Percentiles rank a stretch among this genome's conserved stretches.
phyloP scores from a whole-genome alignment of 352 stramenopile genomes.

The Globisporangium solare region DNA sequence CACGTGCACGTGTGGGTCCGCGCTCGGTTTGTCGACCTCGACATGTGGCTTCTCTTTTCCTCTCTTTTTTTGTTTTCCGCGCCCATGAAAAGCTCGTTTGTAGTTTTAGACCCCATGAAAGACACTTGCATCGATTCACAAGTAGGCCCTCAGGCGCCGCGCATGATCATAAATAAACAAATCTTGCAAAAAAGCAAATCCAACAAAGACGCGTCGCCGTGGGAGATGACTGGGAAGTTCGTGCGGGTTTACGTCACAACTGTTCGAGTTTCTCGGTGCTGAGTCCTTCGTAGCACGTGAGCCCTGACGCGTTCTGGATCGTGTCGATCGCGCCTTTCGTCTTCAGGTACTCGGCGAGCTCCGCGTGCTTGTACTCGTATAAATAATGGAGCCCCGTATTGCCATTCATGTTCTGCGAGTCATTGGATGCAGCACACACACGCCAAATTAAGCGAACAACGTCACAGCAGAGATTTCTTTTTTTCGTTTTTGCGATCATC shows the following conservation, averaged over 20 bases:
- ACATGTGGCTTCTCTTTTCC: background rate
- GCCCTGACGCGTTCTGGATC: constrained; percentile 86
- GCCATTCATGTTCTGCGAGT: constrained; percentile 88
- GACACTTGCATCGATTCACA: constrained; percentile 4
- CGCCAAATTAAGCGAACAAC: background rate
- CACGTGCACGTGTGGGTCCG: background rate
- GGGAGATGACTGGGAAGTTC: background rate
- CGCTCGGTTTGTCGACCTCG: background rate
- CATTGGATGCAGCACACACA: background rate
- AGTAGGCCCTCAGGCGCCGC: constrained; percentile 1
- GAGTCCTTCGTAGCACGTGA: constrained; percentile 95
- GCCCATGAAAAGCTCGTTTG: constrained; percentile 6
- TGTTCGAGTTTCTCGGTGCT: constrained; percentile 42
- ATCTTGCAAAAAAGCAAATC: background rate
- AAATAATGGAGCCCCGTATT: constrained; percentile 96
- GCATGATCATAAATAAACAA: constrained; percentile 5
- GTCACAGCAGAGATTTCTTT: background rate
- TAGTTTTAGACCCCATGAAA: constrained; percentile 16
- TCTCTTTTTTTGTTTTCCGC: constrained; percentile 4
- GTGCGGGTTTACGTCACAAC: constrained; percentile 15
- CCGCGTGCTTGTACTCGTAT: constrained; percentile 89
- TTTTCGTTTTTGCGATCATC: too few relatives aligned
- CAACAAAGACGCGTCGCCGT: background rate
- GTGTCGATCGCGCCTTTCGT: constrained; percentile 92
- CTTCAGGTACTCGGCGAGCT: constrained; percentile 92